Conservation (phyloP, 164 flowering plant genomes). For the Malania oleifera region DNA sequence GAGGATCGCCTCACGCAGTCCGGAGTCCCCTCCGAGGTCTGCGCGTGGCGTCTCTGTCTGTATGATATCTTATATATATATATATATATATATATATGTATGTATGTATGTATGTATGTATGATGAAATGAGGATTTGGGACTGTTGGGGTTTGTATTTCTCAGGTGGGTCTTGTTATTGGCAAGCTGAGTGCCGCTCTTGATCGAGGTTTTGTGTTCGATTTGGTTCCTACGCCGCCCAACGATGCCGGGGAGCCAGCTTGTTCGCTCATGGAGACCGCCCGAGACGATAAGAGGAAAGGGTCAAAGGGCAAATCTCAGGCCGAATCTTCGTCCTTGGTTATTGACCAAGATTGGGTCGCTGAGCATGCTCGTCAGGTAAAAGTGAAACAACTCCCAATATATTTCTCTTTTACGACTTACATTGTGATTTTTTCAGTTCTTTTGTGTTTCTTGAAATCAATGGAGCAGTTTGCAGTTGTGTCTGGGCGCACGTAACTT, state of each 20-base stretch:
- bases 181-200: constrained; percentile 51
- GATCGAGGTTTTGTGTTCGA: constrained; percentile 75
- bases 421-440: background rate
- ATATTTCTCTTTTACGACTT: background rate
- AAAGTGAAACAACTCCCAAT: background rate
- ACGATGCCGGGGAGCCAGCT: constrained; percentile 73
- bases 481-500: no score
- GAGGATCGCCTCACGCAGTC: constrained; percentile 69
- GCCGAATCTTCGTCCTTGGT: constrained; percentile 34
- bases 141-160: constrained; percentile 3
- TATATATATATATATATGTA: background rate
- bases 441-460: no score
- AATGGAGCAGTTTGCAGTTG: no score
- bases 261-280: constrained; percentile 39
- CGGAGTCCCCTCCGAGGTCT: constrained; percentile 47
- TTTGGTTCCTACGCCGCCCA: constrained; percentile 71
- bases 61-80: background rate
- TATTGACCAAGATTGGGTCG: constrained; percentile 81
- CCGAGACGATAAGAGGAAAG: constrained; percentile 43
- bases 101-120: background rate
- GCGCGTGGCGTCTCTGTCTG: constrained; percentile 8
- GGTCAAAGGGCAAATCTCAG: constrained; percentile 50
- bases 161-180: constrained; percentile 84
- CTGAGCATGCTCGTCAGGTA: constrained; percentile 93
- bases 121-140: background rate